Evolutionary conservation across 805 yeast genomes (phyloP), one percentile per base, ranked within the genome.

Genomic region (Candida jianshihensis): DNA sequence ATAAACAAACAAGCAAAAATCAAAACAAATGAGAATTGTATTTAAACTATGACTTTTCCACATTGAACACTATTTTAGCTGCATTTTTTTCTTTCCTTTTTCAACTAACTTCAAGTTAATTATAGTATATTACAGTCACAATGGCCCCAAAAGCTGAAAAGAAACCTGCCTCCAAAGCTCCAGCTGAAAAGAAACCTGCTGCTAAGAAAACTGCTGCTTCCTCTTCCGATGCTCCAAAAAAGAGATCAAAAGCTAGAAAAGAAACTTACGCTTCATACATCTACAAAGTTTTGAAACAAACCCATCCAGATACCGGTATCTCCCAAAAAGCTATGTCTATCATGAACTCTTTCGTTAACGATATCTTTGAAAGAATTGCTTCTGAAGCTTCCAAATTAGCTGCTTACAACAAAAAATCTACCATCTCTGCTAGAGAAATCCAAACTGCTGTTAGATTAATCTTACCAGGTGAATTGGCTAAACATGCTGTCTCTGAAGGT

Each of bases 251-350:
- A 83, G 71, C 89, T 58, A 87, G 97, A 81, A 89, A 88, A 83
- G 97, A 90, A 74, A 87, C 97, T 49, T 90, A 88, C 77, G 87
- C 96, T 49, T 88, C 97, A 47, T 90, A 90, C 73, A 90, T 90
- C 66, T 90, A 89, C 92, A 90, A 90, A 73, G 97, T 89, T 53
- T 82, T 90, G 66, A 89, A 89, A 73, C 97, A 90, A 78, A 89
- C 97, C 47, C 97, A 90, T 72, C 97, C 97, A 68, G 97, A 90
- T 68, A 90, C 97, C 47, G 97, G 97, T 86, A 90, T 90, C 66
- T 89, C 97, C 57, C 95, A 88, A 73, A 85, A 87, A 66, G 96
- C 97, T 49, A 90, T 90, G 96, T 87, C 96, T 51, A 90, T 90
- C 68, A 81, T 90, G 90, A 90, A 90, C 84, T 90, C 97, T 30